Percentiles rank a stretch among this genome's conserved stretches.
These are phyloP conservation scores for Vanilla planifolia DNA, from an alignment of 106 monocot species.

Conservation along the genomic window DNA sequence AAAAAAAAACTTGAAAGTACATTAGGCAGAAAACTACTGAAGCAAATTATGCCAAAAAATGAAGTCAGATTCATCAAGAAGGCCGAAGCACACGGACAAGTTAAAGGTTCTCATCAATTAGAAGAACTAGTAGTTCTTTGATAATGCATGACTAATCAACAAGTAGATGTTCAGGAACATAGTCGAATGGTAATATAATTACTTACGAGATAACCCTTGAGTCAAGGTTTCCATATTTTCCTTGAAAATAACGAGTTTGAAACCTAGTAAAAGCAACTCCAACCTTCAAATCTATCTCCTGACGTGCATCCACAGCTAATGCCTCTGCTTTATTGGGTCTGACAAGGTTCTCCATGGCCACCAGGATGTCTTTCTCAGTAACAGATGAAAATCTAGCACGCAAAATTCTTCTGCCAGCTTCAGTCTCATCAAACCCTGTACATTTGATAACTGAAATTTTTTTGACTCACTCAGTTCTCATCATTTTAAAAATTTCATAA, in stretches of 20 bases:
- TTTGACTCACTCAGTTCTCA: not conserved
- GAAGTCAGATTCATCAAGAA: too few relatives aligned
- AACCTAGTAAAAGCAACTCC: constrained; percentile 98
- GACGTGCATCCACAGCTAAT: constrained; percentile 91
- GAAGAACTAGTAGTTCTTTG: too few relatives aligned
- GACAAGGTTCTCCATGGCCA: constrained; percentile 81
- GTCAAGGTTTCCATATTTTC: constrained; percentile 99
- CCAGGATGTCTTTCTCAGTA: constrained; percentile 80
- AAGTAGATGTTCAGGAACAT: not conserved
- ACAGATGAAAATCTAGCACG: constrained; percentile 97
- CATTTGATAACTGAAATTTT: constrained; percentile 73
- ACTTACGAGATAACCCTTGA: constrained; percentile 95
- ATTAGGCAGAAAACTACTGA: too few relatives aligned
- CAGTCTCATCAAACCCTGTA: constrained; percentile 61
- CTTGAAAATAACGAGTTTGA: constrained; percentile 96
- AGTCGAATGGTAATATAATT: constrained; percentile 2
- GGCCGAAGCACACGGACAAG: too few relatives aligned
- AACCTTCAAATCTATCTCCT: constrained; percentile 98
- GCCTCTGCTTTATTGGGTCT: constrained; percentile 86
- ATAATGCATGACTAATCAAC: not conserved
- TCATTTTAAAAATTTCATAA: not conserved
- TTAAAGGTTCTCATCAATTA: not conserved
- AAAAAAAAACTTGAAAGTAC: too few relatives aligned
- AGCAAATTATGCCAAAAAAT: too few relatives aligned
- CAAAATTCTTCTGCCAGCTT: constrained; percentile 47